Evolutionary conservation across 2,329 filamentous ascomycete species (phyloP).

Genomic region (Sporothrix phasma): DNA sequence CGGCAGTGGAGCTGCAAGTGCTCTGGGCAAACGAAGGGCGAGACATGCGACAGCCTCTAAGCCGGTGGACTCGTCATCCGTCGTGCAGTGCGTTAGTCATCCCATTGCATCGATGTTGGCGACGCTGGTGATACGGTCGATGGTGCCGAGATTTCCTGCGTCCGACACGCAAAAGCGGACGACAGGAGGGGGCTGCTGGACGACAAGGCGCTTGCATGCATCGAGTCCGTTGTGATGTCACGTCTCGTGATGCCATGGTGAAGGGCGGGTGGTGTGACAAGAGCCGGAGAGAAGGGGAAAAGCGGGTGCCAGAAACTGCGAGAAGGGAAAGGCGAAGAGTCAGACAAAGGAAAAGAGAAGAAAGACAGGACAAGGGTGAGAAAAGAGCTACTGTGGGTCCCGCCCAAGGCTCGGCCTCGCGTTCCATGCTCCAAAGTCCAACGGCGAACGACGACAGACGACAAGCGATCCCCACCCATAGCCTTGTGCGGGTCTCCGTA

Average conservation of each 20-base stretch:
- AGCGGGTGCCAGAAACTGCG: no score
- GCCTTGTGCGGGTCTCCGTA: not conserved
- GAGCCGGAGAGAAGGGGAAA: not conserved
- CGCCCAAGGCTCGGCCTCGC: not conserved
- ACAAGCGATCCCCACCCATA: not conserved
- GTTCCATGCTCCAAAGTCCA: not conserved
- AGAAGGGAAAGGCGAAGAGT: no score
- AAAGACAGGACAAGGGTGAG: not conserved
- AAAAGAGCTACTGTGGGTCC: not conserved
- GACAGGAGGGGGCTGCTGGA: no score
- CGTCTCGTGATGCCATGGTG: not conserved
- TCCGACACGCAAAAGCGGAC: not conserved
- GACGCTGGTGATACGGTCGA: no score
- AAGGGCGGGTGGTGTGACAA: slow-evolving; percentile 1
- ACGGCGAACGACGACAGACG: not conserved
- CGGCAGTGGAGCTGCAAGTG: not conserved
- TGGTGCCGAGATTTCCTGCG: no score
- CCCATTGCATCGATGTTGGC: not conserved
- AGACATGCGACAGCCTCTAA: not conserved
- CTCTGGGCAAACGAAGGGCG: not conserved
- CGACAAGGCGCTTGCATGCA: not conserved
- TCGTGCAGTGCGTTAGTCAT: not conserved
- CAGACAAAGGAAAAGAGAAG: not conserved
- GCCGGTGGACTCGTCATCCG: not conserved
- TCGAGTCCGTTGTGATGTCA: not conserved